Evolutionary conservation across 164 flowering plant species (phyloP).

Genomic region (Buxus sempervirens): DNA sequence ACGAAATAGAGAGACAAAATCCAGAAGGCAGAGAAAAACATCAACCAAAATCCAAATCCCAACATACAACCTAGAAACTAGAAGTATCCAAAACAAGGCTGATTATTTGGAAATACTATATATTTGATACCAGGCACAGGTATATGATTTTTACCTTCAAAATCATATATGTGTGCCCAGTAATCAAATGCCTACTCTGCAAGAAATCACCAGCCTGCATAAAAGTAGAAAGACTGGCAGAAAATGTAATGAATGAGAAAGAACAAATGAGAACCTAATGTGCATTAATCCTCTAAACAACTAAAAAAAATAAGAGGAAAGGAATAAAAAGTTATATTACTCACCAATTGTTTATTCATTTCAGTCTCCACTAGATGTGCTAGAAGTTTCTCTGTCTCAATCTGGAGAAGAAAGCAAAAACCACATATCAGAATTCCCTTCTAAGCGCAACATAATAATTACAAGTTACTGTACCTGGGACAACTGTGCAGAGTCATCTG

Average conservation of each 20-base stretch:
- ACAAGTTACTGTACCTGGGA: slow-evolving; percentile 62
- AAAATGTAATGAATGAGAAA: background rate
- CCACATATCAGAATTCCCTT: background rate
- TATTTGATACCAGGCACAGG: too few relatives aligned
- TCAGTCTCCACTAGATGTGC: slow-evolving; percentile 95
- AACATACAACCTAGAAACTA: too few relatives aligned
- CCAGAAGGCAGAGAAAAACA: too few relatives aligned
- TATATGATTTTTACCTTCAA: too few relatives aligned
- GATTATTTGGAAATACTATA: too few relatives aligned
- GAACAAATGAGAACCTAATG: background rate
- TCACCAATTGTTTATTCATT: slow-evolving; percentile 82
- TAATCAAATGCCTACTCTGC: too few relatives aligned
- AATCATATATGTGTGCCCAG: too few relatives aligned
- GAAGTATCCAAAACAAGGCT: too few relatives aligned
- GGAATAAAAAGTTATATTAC: background rate
- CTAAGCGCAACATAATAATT: background rate
- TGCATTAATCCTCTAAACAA: background rate
- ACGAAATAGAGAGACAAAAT: too few relatives aligned
- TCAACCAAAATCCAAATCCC: too few relatives aligned
- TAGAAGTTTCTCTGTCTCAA: slow-evolving; percentile 95
- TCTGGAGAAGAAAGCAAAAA: slow-evolving; percentile 40
- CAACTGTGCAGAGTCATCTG: slow-evolving; percentile 96
- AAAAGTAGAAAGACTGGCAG: background rate
- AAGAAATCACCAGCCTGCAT: too few relatives aligned
- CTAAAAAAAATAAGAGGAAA: background rate